Evolutionary conservation across 73 alveolate genomes (phyloP), one percentile per base, ranked within the genome.

Genomic region (Effrenium voratum): DNA sequence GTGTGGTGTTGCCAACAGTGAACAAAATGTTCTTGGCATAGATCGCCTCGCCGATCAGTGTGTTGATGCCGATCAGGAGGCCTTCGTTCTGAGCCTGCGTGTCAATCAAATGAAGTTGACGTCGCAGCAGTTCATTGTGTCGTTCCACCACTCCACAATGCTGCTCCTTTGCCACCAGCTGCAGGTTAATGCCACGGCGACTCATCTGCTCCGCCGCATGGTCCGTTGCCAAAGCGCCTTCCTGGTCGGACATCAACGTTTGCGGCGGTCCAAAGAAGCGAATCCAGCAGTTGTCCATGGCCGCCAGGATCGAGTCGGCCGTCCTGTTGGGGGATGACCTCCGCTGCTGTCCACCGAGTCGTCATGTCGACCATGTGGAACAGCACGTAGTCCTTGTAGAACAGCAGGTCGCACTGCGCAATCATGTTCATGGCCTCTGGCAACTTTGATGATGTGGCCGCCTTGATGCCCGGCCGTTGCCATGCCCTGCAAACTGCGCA

Each of bases 41-140:
- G 15, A 63, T 34, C 1, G 73, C 32, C n/a, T 59, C 84, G 2
- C 73, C 68, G 1, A 87, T 50, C 28, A 66, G 4, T 28, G 46
- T 24, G 15, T 24, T 38, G 44, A 87, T 63, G 63, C 52, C 10
- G 6, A 24, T 24, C 26, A 49, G 49, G 8, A 63, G 15, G 5
- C 95, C 95, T 40, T 87, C 95, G 34, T 84, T 3, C 0, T 10
- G 19, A 28, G 72, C 2, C 38, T 87, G 95, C 28, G 40, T 70
- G 52, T 87, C 70, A 5, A 55, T 45, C 22, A 44, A 26, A n/a
- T 59, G 95, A 5, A 87, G 30, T 46, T 43, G 60, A 10, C 50
- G 49, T 1, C 95, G 95, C 85, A 87, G 24, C 26, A 87, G 16
- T 24, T 87, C 95, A 34, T 63, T 70, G 40, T 87, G 95, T n/a